phyloP scores from a whole-genome alignment of 2,329 filamentous ascomycete genomes.

The Myriosclerotinia curreyana region DNA sequence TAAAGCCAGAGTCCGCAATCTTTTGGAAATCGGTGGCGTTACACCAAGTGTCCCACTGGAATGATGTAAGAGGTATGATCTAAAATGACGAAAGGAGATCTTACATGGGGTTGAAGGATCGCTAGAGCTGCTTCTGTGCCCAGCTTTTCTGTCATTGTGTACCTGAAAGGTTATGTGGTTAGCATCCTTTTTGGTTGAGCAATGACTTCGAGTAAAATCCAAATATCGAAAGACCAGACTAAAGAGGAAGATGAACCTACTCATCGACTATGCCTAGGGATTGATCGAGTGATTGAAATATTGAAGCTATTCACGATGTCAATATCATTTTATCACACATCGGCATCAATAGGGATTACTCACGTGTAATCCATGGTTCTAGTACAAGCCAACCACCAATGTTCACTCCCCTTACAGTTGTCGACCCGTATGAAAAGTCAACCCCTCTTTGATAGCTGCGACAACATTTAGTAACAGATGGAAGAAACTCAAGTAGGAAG shows the following conservation, averaged over 20 bases:
- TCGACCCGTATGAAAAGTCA: conserved; percentile 48
- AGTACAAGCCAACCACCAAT: conserved; percentile 39
- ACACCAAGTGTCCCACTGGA: conserved; percentile 38
- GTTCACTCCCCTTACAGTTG: conserved; percentile 43
- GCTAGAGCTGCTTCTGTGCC: conserved; percentile 47
- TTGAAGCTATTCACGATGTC: conserved; percentile 41
- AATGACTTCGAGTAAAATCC: background rate
- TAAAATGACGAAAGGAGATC: conserved; percentile 25
- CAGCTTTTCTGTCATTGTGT: conserved; percentile 44
- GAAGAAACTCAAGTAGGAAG: background rate
- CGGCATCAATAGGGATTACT: background rate
- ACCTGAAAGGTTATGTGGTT: conserved; percentile 19
- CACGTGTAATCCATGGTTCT: conserved; percentile 51
- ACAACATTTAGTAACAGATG: background rate
- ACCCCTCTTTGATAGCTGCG: conserved; percentile 36
- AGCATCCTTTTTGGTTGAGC: background rate
- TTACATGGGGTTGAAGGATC: conserved; percentile 50
- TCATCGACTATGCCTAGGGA: conserved; percentile 39
- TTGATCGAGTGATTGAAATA: conserved; percentile 45
- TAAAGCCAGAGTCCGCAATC: conserved; percentile 55
- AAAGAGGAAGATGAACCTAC: background rate
- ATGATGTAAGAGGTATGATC: conserved; percentile 27
- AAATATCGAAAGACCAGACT: background rate
- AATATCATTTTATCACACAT: background rate
- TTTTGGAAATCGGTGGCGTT: conserved; percentile 51